phyloP scores from a whole-genome alignment of 768 basidiomycete species.

The Royoungia palumana region DNA sequence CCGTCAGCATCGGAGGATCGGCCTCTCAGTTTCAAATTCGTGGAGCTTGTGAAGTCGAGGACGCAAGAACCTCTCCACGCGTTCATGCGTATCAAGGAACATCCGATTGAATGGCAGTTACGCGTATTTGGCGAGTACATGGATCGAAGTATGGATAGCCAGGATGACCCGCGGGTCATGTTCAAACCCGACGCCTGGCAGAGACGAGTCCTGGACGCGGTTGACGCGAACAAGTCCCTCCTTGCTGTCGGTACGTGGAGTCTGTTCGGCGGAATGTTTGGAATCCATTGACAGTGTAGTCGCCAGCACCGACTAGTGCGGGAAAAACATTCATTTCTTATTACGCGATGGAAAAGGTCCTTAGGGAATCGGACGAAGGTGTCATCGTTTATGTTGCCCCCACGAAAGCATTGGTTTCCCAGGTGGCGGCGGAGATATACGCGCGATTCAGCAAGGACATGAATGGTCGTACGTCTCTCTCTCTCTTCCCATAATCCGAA shows the following conservation, averaged over 20 bases:
- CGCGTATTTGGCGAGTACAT: slow-evolving; percentile 68
- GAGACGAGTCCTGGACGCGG: slow-evolving; percentile 56
- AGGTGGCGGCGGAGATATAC: slow-evolving; percentile 72
- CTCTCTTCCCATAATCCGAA: background rate
- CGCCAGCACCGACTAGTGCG: slow-evolving; percentile 62
- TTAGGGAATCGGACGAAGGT: slow-evolving; percentile 61
- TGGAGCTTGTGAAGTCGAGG: slow-evolving; percentile 51
- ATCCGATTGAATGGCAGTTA: slow-evolving; percentile 63
- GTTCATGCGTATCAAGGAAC: slow-evolving; percentile 56
- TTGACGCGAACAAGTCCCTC: slow-evolving; percentile 57
- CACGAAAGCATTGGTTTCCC: slow-evolving; percentile 69
- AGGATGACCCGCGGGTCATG: slow-evolving; percentile 51
- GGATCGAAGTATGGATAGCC: slow-evolving; percentile 69
- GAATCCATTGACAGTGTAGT: background rate
- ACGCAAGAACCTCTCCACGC: slow-evolving; percentile 37
- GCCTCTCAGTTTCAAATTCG: slow-evolving; percentile 48
- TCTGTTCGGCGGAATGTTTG: background rate
- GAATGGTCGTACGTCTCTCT: slow-evolving; percentile 38
- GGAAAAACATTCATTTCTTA: slow-evolving; percentile 78
- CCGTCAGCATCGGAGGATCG: slow-evolving; percentile 21
- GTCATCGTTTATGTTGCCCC: slow-evolving; percentile 72
- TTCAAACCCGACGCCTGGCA: slow-evolving; percentile 77
- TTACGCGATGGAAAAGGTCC: slow-evolving; percentile 71
- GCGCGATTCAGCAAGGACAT: slow-evolving; percentile 61
- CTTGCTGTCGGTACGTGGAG: slow-evolving; percentile 56